A percentile compares a stretch with the other conserved stretches of the same genome.
phyloP scores from a whole-genome alignment of 2,329 filamentous ascomycete genomes.

The Trichoderma pleuroti region DNA sequence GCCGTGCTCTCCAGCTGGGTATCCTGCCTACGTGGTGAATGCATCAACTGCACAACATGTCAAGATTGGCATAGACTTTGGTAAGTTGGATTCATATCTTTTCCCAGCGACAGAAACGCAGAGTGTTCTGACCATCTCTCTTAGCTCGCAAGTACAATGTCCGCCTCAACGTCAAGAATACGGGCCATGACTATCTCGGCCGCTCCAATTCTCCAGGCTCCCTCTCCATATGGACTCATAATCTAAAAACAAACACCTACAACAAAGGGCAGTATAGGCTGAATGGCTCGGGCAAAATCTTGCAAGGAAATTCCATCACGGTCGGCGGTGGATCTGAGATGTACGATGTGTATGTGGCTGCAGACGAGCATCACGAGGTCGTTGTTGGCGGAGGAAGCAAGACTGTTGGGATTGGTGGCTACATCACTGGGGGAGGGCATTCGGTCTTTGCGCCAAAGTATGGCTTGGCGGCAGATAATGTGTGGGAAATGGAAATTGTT shows the following conservation, averaged over 20 bases:
- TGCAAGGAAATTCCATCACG: conserved; percentile 49
- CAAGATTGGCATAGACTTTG: conserved; percentile 41
- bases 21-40: conserved; percentile 37
- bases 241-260: conserved; percentile 40
- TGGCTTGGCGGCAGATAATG: conserved; percentile 61
- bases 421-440: conserved; percentile 60
- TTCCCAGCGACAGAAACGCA: too few species aligned
- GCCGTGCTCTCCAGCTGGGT: conserved; percentile 35
- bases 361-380: conserved; percentile 43
- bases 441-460: conserved; percentile 49
- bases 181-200: conserved; percentile 44
- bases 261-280: conserved; percentile 41
- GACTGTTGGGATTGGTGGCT: conserved; percentile 59
- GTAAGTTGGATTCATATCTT: conserved; percentile 28
- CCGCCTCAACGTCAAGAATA: conserved; percentile 40
- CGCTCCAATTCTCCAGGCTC: conserved; percentile 48
- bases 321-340: conserved; percentile 52
- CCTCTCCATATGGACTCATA: conserved; percentile 52
- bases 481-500: conserved; percentile 56
- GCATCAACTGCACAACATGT: conserved; percentile 34
- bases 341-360: conserved; percentile 44
- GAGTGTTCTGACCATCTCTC: conserved; percentile 33
- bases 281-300: conserved; percentile 38
- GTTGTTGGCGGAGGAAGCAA: conserved; percentile 54
- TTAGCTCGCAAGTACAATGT: conserved; percentile 41